Evolutionary conservation across 31 red algal species (phyloP).

Genomic region (Endocladia muricata): DNA sequence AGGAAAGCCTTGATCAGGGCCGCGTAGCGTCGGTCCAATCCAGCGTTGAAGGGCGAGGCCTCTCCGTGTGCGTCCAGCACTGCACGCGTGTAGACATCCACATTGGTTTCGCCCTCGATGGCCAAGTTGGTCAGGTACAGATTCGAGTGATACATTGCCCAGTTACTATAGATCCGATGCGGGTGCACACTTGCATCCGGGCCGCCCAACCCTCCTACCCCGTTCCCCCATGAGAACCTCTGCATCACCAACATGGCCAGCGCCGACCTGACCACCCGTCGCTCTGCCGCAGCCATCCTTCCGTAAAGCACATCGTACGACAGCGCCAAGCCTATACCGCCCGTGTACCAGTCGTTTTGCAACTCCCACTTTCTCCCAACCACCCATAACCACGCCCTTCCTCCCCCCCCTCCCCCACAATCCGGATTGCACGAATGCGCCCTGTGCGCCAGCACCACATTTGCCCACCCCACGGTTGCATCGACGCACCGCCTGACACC

Average conservation of each 20-base stretch:
- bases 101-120: conserved; percentile 32
- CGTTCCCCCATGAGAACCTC: conserved; percentile 42
- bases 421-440: background rate
- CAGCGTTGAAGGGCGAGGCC: conserved; percentile 30
- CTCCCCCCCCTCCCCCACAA: background rate
- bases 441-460: conserved; percentile 1
- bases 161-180: conserved; percentile 61
- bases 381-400: background rate
- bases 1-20: conserved; percentile 41
- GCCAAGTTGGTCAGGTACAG: conserved; percentile 47
- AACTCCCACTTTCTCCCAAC: conserved; percentile 16
- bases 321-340: background rate
- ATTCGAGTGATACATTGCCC: conserved; percentile 57
- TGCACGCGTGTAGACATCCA: conserved; percentile 19
- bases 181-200: conserved; percentile 38
- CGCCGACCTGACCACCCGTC: background rate
- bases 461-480: conserved; percentile 4
- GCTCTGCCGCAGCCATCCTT: background rate
- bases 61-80: conserved; percentile 24
- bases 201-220: background rate
- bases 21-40: conserved; percentile 10
- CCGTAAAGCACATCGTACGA: conserved; percentile 26
- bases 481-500: background rate
- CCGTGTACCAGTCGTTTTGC: conserved; percentile 26
- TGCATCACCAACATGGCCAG: conserved; percentile 21